Evolutionary conservation across 768 basidiomycete genomes (phyloP), one percentile per base, ranked within the genome.

Genomic region (Suillus weaverae): DNA sequence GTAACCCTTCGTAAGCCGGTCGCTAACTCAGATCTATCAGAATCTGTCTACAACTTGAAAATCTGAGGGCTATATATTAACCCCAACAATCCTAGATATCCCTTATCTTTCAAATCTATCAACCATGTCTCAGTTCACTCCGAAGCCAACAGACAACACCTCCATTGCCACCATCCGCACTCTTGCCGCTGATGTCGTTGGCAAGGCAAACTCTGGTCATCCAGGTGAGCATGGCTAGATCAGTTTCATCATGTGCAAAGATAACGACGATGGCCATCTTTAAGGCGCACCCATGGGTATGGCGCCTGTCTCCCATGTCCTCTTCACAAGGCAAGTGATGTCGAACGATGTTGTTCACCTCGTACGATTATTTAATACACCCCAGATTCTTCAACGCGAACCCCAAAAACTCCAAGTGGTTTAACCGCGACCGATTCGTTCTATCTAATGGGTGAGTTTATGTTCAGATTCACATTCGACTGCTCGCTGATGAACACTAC

Each of bases 361-460:
- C 39, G 38, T 32, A 10, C n/a, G 30, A 35, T 20, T 57, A 66
- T 57, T 70, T 26, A 22, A 57, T 18, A 13, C 36, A 60, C 30
- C 11, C 60, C 36, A 93, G 92, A 22, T 93, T 95, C 84, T 77
- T 97, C 81, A 91, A 91, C 68, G 89, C 89, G 72, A 96, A 95
- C 80, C 92, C 95, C 59, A 89, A 88, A 77, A 90, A 84, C 81
- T 88, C 95, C 48, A 89, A 93, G 77, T 97, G 94, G 95, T 91
- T 90, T 81, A 97, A 96, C 81, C 90, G 96, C 66, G 95, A 97
- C 83, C 90, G 95, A 79, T 98, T 97, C 72, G 95, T 98, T 66
- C 88, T 97, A 69, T 97, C 95, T 69, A 97, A 97, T 74, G 95
- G 95, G 88, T 95, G 78, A 69, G 90, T 79, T 48, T n/a, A 26